These are phyloP conservation scores for Aureobasidium vineae DNA, from an alignment of 2,329 filamentous ascomycete genomes.

Conservation along the genomic window DNA sequence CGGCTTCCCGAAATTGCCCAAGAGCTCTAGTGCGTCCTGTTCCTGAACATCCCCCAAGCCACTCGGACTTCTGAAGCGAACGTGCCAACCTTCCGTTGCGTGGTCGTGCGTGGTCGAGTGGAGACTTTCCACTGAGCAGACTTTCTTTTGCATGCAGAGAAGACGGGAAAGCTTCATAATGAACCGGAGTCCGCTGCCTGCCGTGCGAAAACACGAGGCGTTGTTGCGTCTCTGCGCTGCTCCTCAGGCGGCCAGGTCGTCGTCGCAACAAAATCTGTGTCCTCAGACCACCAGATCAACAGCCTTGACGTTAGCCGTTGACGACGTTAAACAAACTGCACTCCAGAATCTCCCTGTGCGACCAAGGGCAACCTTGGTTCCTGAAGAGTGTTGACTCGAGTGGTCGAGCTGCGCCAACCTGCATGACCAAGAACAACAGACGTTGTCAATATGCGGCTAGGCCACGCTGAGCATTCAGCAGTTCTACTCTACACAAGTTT, in stretches of 20 bases:
- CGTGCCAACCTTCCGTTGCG: conserved; percentile 17
- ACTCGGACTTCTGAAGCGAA: conserved; percentile 20
- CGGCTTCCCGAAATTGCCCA: conserved; percentile 16
- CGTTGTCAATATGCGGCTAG: conserved; percentile 16
- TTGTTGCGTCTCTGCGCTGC: background rate
- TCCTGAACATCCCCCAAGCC: conserved; percentile 20
- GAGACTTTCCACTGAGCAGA: conserved; percentile 3
- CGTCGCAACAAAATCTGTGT: conserved; percentile 17
- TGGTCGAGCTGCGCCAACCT: conserved; percentile 11
- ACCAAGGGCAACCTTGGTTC: conserved; percentile 1
- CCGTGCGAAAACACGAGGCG: background rate
- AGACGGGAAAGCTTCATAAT: conserved; percentile 12
- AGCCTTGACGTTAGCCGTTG: conserved; percentile 15
- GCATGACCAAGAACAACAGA: conserved; percentile 19
- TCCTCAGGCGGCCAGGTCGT: conserved; percentile 19
- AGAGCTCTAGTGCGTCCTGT: conserved; percentile 12
- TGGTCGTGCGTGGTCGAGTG: background rate
- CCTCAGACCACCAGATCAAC: conserved; percentile 16
- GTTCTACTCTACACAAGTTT: conserved; percentile 9
- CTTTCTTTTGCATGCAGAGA: conserved; percentile 16
- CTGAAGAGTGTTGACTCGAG: conserved; percentile 4
- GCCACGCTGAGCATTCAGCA: conserved; percentile 13
- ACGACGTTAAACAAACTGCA: conserved; percentile 13
- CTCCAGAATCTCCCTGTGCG: conserved; percentile 21
- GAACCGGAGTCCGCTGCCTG: conserved; percentile 4